Percentiles rank a stretch among this genome's conserved stretches.
Evolutionary conservation across 2,329 filamentous ascomycete species (phyloP).

Genomic region (Hypomyces rosellus): DNA sequence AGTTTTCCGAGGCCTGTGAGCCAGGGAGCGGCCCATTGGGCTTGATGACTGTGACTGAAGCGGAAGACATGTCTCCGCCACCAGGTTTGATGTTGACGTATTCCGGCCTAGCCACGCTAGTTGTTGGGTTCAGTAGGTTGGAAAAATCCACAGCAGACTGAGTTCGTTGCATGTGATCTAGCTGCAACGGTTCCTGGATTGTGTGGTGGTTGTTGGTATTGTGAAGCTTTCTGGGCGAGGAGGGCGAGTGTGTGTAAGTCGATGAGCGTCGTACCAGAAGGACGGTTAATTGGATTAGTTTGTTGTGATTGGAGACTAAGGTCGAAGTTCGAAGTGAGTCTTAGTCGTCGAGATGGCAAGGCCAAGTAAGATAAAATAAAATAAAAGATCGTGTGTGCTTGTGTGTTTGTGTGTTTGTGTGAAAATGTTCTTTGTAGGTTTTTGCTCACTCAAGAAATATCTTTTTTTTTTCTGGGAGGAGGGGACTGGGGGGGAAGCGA

Average conservation of each 20-base stretch:
- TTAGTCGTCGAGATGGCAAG: background rate
- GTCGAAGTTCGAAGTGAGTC: background rate
- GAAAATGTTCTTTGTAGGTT: background rate
- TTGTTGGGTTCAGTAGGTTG: constrained; percentile 62
- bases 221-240: background rate
- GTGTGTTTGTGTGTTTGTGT: background rate
- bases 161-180: constrained; percentile 67
- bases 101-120: constrained; percentile 20
- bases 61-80: constrained; percentile 41
- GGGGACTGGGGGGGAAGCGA: constrained; percentile 17
- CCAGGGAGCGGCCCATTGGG: constrained; percentile 57
- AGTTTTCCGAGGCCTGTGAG: constrained; percentile 51
- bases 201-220: background rate
- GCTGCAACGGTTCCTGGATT: background rate
- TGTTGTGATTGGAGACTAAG: background rate
- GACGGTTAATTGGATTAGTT: background rate
- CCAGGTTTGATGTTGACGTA: constrained; percentile 23
- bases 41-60: constrained; percentile 51
- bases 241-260: constrained; percentile 5
- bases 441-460: constrained; percentile 4
- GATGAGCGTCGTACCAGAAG: background rate
- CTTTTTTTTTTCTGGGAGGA: constrained; percentile 16
- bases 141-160: constrained; percentile 68
- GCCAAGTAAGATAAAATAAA: background rate
- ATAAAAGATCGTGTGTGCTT: too few species aligned